Percentiles rank a stretch among this genome's conserved stretches.
Conservation (phyloP, 768 basidiomycete species). For the Mycena belliarum region DNA sequence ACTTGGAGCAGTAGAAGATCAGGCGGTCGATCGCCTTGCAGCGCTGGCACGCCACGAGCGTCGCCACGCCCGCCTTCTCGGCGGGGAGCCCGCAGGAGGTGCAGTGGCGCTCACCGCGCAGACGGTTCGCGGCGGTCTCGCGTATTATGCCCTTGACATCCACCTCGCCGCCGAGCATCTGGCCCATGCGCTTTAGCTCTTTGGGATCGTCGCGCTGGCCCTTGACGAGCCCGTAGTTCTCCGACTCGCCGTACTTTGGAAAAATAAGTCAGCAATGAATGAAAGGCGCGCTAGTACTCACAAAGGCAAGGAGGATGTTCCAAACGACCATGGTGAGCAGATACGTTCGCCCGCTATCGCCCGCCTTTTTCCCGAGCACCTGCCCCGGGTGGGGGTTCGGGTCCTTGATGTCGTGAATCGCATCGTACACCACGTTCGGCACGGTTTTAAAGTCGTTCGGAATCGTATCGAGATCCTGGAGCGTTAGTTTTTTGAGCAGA, state of each 20-base stretch:
- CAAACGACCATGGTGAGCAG: conserved; percentile 22
- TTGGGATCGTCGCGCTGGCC: neutral
- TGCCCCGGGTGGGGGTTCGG: conserved; percentile 8
- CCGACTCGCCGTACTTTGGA: conserved; percentile 17
- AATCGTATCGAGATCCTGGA: conserved; percentile 14
- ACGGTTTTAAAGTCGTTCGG: conserved; percentile 13
- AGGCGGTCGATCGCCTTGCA: conserved; percentile 12
- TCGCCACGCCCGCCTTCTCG: conserved; percentile 9
- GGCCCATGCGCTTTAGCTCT: neutral
- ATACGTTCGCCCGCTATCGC: conserved; percentile 2
- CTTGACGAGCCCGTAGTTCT: conserved; percentile 18
- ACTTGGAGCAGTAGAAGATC: conserved; percentile 22
- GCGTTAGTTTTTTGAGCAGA: conserved; percentile 7
- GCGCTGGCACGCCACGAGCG: conserved; percentile 7
- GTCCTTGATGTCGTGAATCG: neutral
- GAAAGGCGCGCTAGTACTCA: neutral
- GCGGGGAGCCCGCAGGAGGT: conserved; percentile 15
- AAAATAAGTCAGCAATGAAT: no score
- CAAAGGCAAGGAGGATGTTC: conserved; percentile 21
- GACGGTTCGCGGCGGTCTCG: conserved; percentile 8
- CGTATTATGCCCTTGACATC: neutral
- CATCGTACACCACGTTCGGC: conserved; percentile 14
- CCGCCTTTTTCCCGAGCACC: neutral
- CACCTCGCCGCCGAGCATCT: neutral
- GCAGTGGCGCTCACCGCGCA: conserved; percentile 11